phyloP scores from a whole-genome alignment of 2,329 filamentous ascomycete genomes.

The Paracoccidioides lutzii region DNA sequence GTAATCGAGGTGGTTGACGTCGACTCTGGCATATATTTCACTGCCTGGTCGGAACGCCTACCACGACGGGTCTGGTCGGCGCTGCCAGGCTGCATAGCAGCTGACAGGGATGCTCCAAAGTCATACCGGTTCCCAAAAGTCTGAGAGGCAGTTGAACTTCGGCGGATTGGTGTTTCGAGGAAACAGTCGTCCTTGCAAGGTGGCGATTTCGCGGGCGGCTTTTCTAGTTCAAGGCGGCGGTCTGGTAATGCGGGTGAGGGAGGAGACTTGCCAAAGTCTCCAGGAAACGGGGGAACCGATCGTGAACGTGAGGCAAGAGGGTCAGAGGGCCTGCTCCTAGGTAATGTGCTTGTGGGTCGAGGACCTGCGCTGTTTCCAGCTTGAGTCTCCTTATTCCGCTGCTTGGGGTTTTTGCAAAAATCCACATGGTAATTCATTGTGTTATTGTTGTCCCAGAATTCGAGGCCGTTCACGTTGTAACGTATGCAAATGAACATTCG shows the following conservation, averaged over 20 bases:
- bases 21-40: constrained; percentile 43
- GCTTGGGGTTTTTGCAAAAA: constrained; percentile 66
- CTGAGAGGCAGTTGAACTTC: constrained; percentile 43
- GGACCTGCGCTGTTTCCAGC: constrained; percentile 39
- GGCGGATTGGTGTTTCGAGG: constrained; percentile 41
- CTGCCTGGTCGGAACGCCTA: constrained; percentile 45
- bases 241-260: constrained; percentile 1
- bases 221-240: background rate
- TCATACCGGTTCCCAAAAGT: constrained; percentile 91
- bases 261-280: constrained; percentile 54
- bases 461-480: constrained; percentile 69
- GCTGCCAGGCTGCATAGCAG: constrained; percentile 54
- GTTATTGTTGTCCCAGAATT: constrained; percentile 93
- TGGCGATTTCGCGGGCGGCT: background rate
- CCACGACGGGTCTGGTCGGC: constrained; percentile 43
- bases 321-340: constrained; percentile 52
- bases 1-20: constrained; percentile 8
- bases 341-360: constrained; percentile 43
- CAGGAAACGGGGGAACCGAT: constrained; percentile 43
- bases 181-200: constrained; percentile 46
- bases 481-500: constrained; percentile 85
- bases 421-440: constrained; percentile 84
- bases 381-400: constrained; percentile 35
- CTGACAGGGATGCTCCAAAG: constrained; percentile 80
- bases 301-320: constrained; percentile 35